phyloP scores from a whole-genome alignment of 768 basidiomycete species.

The Tricholoma furcatifolium region DNA sequence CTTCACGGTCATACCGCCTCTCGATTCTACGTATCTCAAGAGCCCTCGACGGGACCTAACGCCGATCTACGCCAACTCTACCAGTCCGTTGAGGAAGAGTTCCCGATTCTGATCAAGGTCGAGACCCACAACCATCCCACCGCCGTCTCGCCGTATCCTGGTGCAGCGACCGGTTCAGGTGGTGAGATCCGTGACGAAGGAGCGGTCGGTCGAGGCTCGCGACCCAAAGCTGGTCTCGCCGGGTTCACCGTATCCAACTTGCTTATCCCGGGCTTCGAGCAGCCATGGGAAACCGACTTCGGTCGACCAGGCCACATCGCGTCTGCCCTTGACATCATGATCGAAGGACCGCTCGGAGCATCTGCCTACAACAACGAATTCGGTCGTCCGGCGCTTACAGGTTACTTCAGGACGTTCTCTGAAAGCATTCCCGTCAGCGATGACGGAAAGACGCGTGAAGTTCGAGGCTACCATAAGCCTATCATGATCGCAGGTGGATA shows the following conservation, averaged over 20 bases:
- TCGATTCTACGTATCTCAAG: constrained; percentile 61
- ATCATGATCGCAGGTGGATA: constrained; percentile 99
- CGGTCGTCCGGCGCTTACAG: constrained; percentile 87
- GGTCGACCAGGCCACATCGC: constrained; percentile 91
- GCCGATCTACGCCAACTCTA: constrained; percentile 45
- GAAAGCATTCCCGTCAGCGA: constrained; percentile 63
- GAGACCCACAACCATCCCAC: constrained; percentile 99
- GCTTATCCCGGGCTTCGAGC: constrained; percentile 84
- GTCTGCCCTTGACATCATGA: constrained; percentile 94
- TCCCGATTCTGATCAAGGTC: constrained; percentile 93
- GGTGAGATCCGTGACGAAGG: constrained; percentile 99
- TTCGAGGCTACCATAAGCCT: constrained; percentile 98
- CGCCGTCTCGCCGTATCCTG: constrained; percentile 96
- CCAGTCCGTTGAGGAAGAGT: constrained; percentile 57
- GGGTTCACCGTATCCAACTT: constrained; percentile 96
- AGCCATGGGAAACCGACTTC: constrained; percentile 96
- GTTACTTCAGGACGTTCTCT: constrained; percentile 94
- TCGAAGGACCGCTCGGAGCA: constrained; percentile 92
- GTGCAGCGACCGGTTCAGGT: constrained; percentile 98
- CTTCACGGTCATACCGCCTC: constrained; percentile 74
- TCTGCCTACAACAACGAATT: constrained; percentile 99
- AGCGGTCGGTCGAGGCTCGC: constrained; percentile 90
- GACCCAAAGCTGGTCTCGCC: constrained; percentile 91
- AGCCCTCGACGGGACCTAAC: constrained; percentile 20
- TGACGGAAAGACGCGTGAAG: constrained; percentile 50